A percentile compares a stretch with the other conserved stretches of the same genome.
Evolutionary conservation across 108 stramenopile genomes (phyloP).

Genomic region (Seminavis robusta): DNA sequence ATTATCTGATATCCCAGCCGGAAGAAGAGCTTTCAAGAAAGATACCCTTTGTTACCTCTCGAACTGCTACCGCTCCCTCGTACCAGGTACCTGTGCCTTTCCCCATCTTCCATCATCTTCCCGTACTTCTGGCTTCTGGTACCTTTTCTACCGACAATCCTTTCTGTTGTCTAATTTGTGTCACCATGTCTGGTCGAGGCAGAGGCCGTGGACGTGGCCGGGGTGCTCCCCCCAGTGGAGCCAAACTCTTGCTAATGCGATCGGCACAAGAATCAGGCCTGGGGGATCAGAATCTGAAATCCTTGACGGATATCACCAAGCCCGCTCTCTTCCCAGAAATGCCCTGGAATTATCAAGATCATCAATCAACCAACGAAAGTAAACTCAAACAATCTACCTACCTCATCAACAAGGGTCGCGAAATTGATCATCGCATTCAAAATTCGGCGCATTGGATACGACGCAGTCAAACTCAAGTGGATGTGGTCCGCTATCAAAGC

Average conservation of each 20-base stretch:
- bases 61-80: too few relatives aligned
- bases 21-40: too few relatives aligned
- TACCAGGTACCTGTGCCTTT: too few relatives aligned
- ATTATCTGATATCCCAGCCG: too few relatives aligned
- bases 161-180: too few relatives aligned
- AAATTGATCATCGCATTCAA: slow-evolving; percentile 61
- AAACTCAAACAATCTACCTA: slow-evolving; percentile 9
- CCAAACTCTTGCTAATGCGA: slow-evolving; percentile 52
- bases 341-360: slow-evolving; percentile 52
- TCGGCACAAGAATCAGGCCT: slow-evolving; percentile 72
- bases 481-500: slow-evolving; percentile 53
- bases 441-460: slow-evolving; percentile 53
- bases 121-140: too few relatives aligned
- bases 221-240: slow-evolving; percentile 42
- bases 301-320: slow-evolving; percentile 38
- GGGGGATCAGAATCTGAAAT: slow-evolving; percentile 48
- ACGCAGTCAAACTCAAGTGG: slow-evolving; percentile 48
- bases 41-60: too few relatives aligned
- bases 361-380: slow-evolving; percentile 8
- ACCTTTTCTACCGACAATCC: too few relatives aligned
- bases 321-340: slow-evolving; percentile 51
- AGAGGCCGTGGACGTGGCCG: slow-evolving; percentile 56
- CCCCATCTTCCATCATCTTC: too few relatives aligned
- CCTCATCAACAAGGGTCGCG: slow-evolving; percentile 61
- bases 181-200: slow-evolving; percentile 54